These are phyloP conservation scores for Aspergillus nomiae DNA, from an alignment of 2,329 filamentous ascomycete genomes.

Conservation along the genomic window DNA sequence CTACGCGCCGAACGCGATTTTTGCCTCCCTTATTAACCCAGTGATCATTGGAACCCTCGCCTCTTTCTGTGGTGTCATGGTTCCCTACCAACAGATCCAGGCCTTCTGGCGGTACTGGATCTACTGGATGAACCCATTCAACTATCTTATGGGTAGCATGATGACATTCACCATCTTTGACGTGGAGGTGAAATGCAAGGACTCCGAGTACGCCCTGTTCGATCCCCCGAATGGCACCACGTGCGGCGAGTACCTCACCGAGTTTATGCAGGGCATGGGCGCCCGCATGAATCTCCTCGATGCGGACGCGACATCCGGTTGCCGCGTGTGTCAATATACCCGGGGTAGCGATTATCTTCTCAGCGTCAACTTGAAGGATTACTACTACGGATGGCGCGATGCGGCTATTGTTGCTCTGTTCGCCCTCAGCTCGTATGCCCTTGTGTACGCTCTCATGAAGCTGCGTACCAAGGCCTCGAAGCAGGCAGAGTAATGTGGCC, in stretches of 20 bases:
- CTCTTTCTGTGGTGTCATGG: constrained; percentile 34
- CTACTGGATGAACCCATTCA: constrained; percentile 34
- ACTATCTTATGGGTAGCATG: constrained; percentile 33
- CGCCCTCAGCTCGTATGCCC: constrained; percentile 54
- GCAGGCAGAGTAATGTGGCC: constrained; percentile 30
- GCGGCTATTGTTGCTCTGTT: constrained; percentile 62
- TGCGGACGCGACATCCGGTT: constrained; percentile 56
- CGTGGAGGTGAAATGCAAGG: constrained; percentile 26
- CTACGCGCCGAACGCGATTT: constrained; percentile 66
- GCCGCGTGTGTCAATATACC: constrained; percentile 64
- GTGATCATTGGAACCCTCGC: constrained; percentile 61
- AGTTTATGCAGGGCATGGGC: constrained; percentile 54
- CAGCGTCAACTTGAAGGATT: constrained; percentile 60
- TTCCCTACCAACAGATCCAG: constrained; percentile 32
- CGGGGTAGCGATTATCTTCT: constrained; percentile 61
- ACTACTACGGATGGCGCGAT: constrained; percentile 68
- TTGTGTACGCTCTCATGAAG: constrained; percentile 46
- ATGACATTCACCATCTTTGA: constrained; percentile 29
- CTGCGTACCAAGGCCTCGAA: constrained; percentile 39
- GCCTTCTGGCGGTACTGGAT: constrained; percentile 37
- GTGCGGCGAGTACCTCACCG: constrained; percentile 59
- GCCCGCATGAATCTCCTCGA: constrained; percentile 58
- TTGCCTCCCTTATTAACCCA: constrained; percentile 72
- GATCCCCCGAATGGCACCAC: constrained; percentile 48
- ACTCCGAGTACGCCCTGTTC: constrained; percentile 28